Evolutionary conservation across 2,329 filamentous ascomycete genomes (phyloP), one percentile per base, ranked within the genome.

Genomic region (Colletotrichum destructivum): DNA sequence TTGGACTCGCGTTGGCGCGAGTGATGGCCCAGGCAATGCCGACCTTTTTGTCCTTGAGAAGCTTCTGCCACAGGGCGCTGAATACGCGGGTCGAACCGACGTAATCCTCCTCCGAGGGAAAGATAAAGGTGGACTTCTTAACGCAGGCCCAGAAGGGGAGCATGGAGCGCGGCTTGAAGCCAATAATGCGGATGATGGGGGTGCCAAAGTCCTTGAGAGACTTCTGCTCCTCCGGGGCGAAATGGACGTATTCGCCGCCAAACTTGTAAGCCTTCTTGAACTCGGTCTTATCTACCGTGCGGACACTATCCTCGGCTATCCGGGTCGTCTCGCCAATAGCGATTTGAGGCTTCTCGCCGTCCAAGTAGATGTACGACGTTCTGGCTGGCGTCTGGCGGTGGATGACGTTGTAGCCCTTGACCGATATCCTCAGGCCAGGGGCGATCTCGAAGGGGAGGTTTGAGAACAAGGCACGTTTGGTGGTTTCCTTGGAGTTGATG

Each of bases 201-300:
- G 93, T 88, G 3, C 95, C 96, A 76, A 98, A 98, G 75, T 94
- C 86, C 73, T 92, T 91, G 70, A 99, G 87, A 23, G 88, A 84
- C 69, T 92, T 92, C 72, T 96, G 90, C 80, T 99, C 96, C 44
- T 98, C 95, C 0, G 91, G 88, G 0, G 91, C 91, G 80, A 99
- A 99, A 60, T 92, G 89, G 57, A 99, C 90, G 59, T 94, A 94
- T 75, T 97, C 94, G 49, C 94, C 95, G 15, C 96, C 96, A 78
- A 98, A 98, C 77, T 96, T 98, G 86, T 96, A 99, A 0, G 96
- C 96, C 81, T 96, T 98, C 71, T 93, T 93, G 23, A 97, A 89
- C 77, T 98, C 95, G 3, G 84, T 84, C 76, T 95, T 95, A 74
- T 97, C 92, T 0, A 98, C 90, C 0, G 90, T 90, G 47, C 91